These are phyloP conservation scores for Myxozyma sirexii DNA, from an alignment of 805 yeast species.

Conservation along the genomic window DNA sequence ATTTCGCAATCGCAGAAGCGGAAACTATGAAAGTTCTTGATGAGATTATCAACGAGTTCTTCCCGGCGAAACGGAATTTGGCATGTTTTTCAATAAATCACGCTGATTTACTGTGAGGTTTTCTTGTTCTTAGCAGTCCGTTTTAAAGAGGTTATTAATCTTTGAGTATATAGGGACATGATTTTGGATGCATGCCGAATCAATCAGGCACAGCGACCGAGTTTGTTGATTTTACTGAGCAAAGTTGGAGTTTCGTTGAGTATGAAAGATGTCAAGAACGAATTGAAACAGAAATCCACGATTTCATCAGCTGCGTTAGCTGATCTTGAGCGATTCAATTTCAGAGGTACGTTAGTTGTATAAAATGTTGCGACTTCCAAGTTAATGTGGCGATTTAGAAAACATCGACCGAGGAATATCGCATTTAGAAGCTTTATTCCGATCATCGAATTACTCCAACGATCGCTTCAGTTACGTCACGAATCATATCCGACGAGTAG, in stretches of 20 bases:
- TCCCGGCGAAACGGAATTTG: slow-evolving; percentile 53
- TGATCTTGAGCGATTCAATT: slow-evolving; percentile 79
- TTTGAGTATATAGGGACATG: slow-evolving; percentile 16
- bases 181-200: slow-evolving; percentile 81
- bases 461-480: slow-evolving; percentile 71
- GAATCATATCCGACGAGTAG: slow-evolving; percentile 61
- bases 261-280: slow-evolving; percentile 59
- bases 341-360: slow-evolving; percentile 45
- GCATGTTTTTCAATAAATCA: slow-evolving; percentile 74
- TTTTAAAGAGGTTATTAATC: too few relatives aligned
- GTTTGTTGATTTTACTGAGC: slow-evolving; percentile 72
- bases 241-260: slow-evolving; percentile 72
- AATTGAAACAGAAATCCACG: slow-evolving; percentile 64
- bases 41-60: slow-evolving; percentile 73
- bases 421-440: slow-evolving; percentile 47
- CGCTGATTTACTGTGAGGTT: slow-evolving; percentile 69
- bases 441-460: slow-evolving; percentile 49
- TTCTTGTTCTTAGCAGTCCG: background rate
- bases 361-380: background rate
- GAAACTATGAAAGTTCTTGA: slow-evolving; percentile 83
- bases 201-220: slow-evolving; percentile 69
- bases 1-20: slow-evolving; percentile 71
- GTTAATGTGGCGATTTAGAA: background rate
- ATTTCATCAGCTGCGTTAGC: slow-evolving; percentile 80
- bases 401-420: slow-evolving; percentile 9